These are phyloP conservation scores for Agarophyton chilense DNA, from an alignment of 23 red algal genomes.

Conservation along the genomic window DNA sequence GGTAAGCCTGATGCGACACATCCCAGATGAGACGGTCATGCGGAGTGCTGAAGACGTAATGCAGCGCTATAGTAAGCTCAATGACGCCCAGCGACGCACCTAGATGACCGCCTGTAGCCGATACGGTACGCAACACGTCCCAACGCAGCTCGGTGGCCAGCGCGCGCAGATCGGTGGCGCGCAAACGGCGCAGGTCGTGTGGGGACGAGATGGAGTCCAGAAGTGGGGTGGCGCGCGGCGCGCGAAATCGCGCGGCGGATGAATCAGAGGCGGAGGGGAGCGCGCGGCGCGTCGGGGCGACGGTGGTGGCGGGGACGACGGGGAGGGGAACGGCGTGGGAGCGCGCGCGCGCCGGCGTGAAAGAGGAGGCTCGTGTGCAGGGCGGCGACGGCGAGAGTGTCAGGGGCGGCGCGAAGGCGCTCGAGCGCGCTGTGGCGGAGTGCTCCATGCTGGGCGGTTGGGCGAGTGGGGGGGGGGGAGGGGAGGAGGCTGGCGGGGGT, in stretches of 20 bases:
- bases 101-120: slow-evolving; percentile 92
- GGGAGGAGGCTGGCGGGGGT: too few relatives aligned
- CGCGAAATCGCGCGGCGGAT: neutral
- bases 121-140: slow-evolving; percentile 82
- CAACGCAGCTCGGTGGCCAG: slow-evolving; percentile 93
- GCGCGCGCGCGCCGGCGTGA: neutral
- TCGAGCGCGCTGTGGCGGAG: too few relatives aligned
- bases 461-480: too few relatives aligned
- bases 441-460: too few relatives aligned
- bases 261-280: neutral
- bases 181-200: slow-evolving; percentile 62
- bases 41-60: slow-evolving; percentile 97
- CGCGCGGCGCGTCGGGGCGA: neutral
- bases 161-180: slow-evolving; percentile 62
- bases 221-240: slow-evolving; percentile 78
- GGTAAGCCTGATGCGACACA: slow-evolving; percentile 96
- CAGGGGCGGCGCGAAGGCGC: too few relatives aligned
- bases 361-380: neutral
- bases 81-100: slow-evolving; percentile 96
- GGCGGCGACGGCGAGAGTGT: too few relatives aligned
- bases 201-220: slow-evolving; percentile 77
- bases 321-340: neutral
- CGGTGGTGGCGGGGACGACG: neutral
- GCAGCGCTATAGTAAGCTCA: slow-evolving; percentile 92
- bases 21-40: slow-evolving; percentile 96